Percentiles rank a stretch among this genome's conserved stretches.
phyloP scores from a whole-genome alignment of 192 early-diverging fungal genomes.

The Linnemannia schmuckeri region DNA sequence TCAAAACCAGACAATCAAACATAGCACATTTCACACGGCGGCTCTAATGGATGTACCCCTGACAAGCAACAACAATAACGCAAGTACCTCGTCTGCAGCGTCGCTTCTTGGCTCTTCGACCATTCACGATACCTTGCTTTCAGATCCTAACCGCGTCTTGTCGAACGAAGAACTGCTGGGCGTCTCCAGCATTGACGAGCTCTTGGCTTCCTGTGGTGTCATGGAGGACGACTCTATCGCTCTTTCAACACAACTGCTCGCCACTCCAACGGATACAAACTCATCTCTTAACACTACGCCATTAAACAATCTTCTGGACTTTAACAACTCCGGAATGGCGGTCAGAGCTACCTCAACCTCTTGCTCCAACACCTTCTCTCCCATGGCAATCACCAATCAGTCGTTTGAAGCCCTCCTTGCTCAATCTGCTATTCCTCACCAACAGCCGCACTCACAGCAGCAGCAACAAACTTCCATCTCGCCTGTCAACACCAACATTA shows the following conservation, averaged over 20 bases:
- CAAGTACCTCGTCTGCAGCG: slow-evolving; percentile 2
- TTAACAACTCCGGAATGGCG: slow-evolving; percentile 5
- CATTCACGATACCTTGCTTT: slow-evolving; percentile 15
- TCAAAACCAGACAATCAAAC: slow-evolving; percentile 17
- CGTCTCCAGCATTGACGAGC: slow-evolving; percentile 40
- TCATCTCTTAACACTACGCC: slow-evolving; percentile 32
- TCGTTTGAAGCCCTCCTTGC: slow-evolving; percentile 37
- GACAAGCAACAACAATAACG: not conserved
- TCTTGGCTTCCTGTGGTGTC: slow-evolving; percentile 36
- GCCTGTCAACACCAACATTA: not conserved
- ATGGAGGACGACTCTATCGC: not conserved
- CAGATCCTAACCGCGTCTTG: slow-evolving; percentile 29
- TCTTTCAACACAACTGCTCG: slow-evolving; percentile 6
- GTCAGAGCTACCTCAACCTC: slow-evolving; percentile 11
- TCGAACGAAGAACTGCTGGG: slow-evolving; percentile 34
- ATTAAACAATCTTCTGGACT: slow-evolving; percentile 22
- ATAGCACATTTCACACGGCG: slow-evolving; percentile 22
- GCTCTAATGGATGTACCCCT: slow-evolving; percentile 9
- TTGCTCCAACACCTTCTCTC: slow-evolving; percentile 32
- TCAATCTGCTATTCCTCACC: slow-evolving; percentile 13
- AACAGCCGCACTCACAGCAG: slow-evolving; percentile 7
- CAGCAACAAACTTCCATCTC: slow-evolving; percentile 5
- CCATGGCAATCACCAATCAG: slow-evolving; percentile 33
- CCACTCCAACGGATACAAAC: slow-evolving; percentile 33
- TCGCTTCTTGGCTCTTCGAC: slow-evolving; percentile 13